Conservation (phyloP, 768 basidiomycete species). For the Tulasnella sp. region DNA sequence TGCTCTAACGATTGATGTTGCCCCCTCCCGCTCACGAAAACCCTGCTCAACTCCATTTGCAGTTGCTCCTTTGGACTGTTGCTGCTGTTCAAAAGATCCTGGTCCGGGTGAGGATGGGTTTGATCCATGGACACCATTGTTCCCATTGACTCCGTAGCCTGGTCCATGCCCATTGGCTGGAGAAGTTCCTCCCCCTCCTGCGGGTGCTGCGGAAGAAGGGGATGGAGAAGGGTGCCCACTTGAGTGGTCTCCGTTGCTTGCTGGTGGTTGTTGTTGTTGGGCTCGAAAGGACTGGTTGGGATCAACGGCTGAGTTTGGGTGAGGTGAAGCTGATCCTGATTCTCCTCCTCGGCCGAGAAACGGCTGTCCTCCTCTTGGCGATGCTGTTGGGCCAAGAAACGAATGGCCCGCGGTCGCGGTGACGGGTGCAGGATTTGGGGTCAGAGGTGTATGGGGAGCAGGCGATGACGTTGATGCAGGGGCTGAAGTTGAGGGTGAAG, state of each 20-base stretch:
- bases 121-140: too few relatives aligned
- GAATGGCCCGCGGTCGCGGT: conserved; percentile 36
- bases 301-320: background rate
- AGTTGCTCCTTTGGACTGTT: background rate
- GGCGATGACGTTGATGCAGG: background rate
- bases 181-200: too few relatives aligned
- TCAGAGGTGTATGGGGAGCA: conserved; percentile 10
- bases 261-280: conserved; percentile 13
- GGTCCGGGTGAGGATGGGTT: too few relatives aligned
- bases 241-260: conserved; percentile 5
- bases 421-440: conserved; percentile 17
- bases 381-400: conserved; percentile 45
- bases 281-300: conserved; percentile 14
- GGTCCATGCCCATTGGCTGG: background rate
- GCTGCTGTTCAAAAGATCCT: too few relatives aligned
- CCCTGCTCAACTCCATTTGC: conserved; percentile 10
- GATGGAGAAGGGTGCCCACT: conserved; percentile 1
- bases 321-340: too few relatives aligned
- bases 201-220: too few relatives aligned
- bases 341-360: too few relatives aligned
- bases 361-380: conserved; percentile 39
- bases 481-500: conserved; percentile 6
- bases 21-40: conserved; percentile 15
- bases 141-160: background rate
- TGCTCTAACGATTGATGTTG: too few relatives aligned